Percentiles rank a stretch among this genome's conserved stretches.
Conservation (phyloP, 305 asterid genomes). For the Fraxinus velutina region DNA sequence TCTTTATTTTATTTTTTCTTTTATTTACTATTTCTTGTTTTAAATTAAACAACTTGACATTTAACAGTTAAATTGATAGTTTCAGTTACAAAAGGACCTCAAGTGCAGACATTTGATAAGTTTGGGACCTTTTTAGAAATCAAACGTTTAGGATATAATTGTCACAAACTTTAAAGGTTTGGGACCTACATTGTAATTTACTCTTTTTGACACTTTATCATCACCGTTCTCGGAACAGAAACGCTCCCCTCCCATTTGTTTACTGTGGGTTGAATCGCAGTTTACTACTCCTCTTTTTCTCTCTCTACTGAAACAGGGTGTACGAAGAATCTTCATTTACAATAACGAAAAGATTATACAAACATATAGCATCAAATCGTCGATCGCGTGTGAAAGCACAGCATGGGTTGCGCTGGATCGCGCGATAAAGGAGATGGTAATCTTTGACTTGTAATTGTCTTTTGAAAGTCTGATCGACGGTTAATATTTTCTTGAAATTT, state of each 20-base stretch:
- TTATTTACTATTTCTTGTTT: not conserved
- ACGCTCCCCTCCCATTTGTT: not conserved
- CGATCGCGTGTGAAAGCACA: constrained; percentile 3
- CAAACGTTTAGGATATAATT: not conserved
- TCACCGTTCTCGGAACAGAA: not conserved
- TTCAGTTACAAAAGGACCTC: not conserved
- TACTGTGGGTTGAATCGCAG: not conserved
- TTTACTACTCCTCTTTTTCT: not conserved
- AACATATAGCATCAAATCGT: not conserved
- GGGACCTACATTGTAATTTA: not conserved
- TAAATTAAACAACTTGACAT: not conserved
- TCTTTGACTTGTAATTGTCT: not conserved
- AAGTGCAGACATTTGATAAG: not conserved
- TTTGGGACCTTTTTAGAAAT: not conserved
- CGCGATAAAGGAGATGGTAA: constrained; percentile 40
- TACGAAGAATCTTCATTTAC: not conserved
- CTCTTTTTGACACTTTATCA: not conserved
- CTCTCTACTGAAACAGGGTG: not conserved
- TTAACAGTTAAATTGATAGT: not conserved
- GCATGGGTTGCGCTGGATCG: constrained; percentile 65
- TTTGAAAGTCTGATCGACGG: not conserved
- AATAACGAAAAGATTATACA: not conserved
- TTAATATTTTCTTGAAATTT: not conserved
- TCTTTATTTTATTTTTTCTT: too few relatives aligned
- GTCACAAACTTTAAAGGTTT: not conserved